A percentile compares a stretch with the other conserved stretches of the same genome.
These are phyloP conservation scores for Hymenoscyphus fraxineus DNA, from an alignment of 2,329 filamentous ascomycete species.

Conservation along the genomic window DNA sequence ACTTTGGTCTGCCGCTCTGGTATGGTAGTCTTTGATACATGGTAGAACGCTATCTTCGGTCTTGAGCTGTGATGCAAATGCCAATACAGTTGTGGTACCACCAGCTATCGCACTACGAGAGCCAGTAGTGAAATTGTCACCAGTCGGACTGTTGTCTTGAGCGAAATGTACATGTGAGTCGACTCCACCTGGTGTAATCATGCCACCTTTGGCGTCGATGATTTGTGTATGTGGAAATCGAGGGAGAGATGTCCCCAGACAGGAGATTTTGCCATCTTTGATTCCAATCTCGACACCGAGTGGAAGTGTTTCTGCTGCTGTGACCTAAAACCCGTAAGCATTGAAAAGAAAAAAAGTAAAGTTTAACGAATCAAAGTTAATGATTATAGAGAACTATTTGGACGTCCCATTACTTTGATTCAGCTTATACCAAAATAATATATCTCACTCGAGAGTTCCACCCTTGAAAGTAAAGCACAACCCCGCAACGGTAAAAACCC, in stretches of 20 bases:
- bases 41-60: constrained; percentile 42
- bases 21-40: constrained; percentile 46
- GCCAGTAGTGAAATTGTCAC: constrained; percentile 41
- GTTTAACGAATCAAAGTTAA: not conserved
- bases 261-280: constrained; percentile 43
- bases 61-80: constrained; percentile 54
- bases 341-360: constrained; percentile 4
- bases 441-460: not conserved
- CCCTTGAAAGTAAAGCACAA: not conserved
- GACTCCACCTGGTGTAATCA: constrained; percentile 45
- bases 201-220: constrained; percentile 44
- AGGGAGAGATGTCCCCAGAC: constrained; percentile 40
- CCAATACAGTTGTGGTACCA: constrained; percentile 55
- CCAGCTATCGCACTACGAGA: constrained; percentile 54
- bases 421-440: not conserved
- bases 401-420: not conserved
- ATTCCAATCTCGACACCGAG: constrained; percentile 45
- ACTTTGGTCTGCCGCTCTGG: constrained; percentile 41
- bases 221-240: constrained; percentile 35
- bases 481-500: not conserved
- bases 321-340: constrained; percentile 36
- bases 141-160: constrained; percentile 42
- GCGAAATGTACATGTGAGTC: constrained; percentile 48
- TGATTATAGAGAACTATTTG: not conserved
- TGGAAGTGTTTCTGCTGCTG: constrained; percentile 43